Evolutionary conservation across 768 basidiomycete species (phyloP), one percentile per base, ranked within the genome.

Genomic region (Tephrocybe sp.): DNA sequence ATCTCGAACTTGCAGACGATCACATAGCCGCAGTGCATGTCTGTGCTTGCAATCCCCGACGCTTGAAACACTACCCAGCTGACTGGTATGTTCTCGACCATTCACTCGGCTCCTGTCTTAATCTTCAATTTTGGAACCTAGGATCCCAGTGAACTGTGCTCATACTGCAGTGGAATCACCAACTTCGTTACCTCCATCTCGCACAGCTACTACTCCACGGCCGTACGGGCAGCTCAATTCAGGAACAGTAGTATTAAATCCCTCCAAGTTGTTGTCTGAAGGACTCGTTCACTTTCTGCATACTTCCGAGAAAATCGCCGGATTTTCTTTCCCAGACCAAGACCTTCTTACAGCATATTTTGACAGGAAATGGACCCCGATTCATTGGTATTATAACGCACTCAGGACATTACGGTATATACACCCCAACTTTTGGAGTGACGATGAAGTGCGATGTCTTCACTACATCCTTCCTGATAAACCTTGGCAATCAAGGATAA

Each of bases 41-140:
- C 12, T 99, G 96, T 62, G 85, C 93, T 3, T 99, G 96, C 72
- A 99, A 99, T 68, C 96, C 95, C 6, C 80, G 84, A 34, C 86
- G 83, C 62, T 65, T 96, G 16, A 54, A 75, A 2, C 91, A 95
- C 66, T 99, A 99, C 69, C 96, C 96, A 7, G 60, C 68, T 3
- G 93, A 97, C 64, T 99, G 96, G 97, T 79, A 56, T 62, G 62
- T 78, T 45, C 64, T 72, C 43, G 32, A 23, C 22, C 3, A 9
- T 41, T 49, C 14, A 40, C 38, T 42, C 5, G 1, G 17, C n/a
- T 2, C 13, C 43, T 14, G 5, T 22, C 17, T 34, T 49, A 43
- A 11, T 36, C 30, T 52, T 40, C 38, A 49, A 44, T 63, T 16
- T 59, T 60, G n/a, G 42, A 26, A 3, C 7, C 58, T 4, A 98